Base-by-base conservation (phyloP, 2,329 filamentous ascomycete genomes). In the Colletotrichum destructivum region DNA sequence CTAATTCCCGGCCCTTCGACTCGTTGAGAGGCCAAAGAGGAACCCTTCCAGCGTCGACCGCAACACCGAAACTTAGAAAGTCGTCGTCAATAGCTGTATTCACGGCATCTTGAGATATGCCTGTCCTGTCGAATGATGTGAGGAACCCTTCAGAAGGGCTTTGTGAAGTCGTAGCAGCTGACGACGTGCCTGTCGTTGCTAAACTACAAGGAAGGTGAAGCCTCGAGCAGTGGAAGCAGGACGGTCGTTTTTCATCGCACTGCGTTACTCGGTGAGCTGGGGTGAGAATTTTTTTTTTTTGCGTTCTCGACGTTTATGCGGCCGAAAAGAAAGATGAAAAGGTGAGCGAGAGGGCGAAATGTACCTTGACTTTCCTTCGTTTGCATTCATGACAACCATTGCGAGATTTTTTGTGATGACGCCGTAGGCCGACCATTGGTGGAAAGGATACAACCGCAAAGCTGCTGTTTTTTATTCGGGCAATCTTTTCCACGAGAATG, bases 331-430 rank as follows among this genome's bases (percentile, higher is more conserved):
- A 15, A 40, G 38, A 56, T 7, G 6, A 15, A 18, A 18, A 56
- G 54, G 26, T 5, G 21, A 56, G 16, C 38, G 16, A 15, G 54
- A 38, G 16, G 31, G 15, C 44, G 31, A 23, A 49, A 69, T 75
- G 31, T 73, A 79, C 78, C 76, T 79, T 79, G 31, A 79, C 77
- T 65, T 79, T 79, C 47, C 78, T 76, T 12, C 75, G 73, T 73
- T 79, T 79, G 72, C 78, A 79, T 64, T 78, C 77, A 57, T 65
- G 66, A 66, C 78, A 79, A 47, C 78, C 78, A 15, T 74, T 79
- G 16, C 47, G 47, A 23, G 47, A 49, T 23, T 49, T 49, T 11
- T 5, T 49, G 47, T 49, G 47, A n/a, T n/a, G 47, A 49, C 47
- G 47, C 16, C 47, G 47, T 49, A 15, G 21, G 21, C 47, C 47